Conservation (phyloP, 2,329 filamentous ascomycete species). For the Fusarium nisikadoi region DNA sequence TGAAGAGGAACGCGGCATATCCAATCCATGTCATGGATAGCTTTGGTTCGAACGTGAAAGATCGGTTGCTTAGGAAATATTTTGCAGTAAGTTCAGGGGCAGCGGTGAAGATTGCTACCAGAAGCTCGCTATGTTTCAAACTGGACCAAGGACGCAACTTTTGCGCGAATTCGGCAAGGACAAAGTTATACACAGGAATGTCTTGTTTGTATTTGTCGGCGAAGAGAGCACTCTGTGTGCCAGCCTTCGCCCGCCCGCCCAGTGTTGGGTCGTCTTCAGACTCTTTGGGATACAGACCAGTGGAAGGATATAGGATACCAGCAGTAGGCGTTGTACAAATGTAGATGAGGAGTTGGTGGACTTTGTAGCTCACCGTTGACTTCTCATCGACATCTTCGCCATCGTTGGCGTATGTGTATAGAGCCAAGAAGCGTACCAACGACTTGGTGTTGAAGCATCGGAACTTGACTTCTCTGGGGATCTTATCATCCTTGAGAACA, state of each 20-base stretch:
- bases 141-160: constrained; percentile 86
- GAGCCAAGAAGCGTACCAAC: constrained; percentile 75
- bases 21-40: constrained; percentile 94
- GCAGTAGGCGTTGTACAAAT: constrained; percentile 78
- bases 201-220: constrained; percentile 74
- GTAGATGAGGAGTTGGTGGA: constrained; percentile 79
- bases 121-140: constrained; percentile 81
- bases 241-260: constrained; percentile 50
- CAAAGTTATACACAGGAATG: constrained; percentile 81
- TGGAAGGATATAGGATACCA: constrained; percentile 79
- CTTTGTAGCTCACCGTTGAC: constrained; percentile 70
- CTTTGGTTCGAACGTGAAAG: constrained; percentile 90
- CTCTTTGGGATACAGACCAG: constrained; percentile 86
- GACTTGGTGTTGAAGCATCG: constrained; percentile 79
- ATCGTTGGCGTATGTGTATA: constrained; percentile 72
- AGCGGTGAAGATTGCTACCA: constrained; percentile 80
- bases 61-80: constrained; percentile 83
- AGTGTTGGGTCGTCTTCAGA: constrained; percentile 60
- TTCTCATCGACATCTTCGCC: constrained; percentile 54
- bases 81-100: constrained; percentile 89
- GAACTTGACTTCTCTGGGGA: constrained; percentile 79
- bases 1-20: constrained; percentile 89
- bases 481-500: constrained; percentile 78
- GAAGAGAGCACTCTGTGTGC: constrained; percentile 75
- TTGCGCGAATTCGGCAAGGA: constrained; percentile 81